Evolutionary conservation across 371 early-diverging fungal species (phyloP), one percentile per base, ranked within the genome.

Genomic region (Apophysomyces ossiformis): DNA sequence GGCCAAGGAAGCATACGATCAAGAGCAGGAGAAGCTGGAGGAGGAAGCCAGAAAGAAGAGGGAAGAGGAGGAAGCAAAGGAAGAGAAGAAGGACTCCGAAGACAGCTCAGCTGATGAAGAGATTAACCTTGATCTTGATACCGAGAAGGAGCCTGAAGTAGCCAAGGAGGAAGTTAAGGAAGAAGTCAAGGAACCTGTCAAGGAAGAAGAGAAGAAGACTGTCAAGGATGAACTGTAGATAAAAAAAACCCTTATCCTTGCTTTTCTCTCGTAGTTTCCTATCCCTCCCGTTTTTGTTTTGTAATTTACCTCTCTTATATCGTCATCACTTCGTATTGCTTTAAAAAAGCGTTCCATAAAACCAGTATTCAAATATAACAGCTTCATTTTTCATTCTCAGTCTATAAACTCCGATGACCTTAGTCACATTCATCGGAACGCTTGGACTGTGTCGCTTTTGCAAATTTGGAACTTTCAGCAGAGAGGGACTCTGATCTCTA

Each of bases 181-280:
- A 18, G 47, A 47, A 47, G n/a, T 18, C 39, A 50, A 63, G 38
- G 38, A 63, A 36, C 37, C 13, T 6, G 21, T 2, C n/a, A 63
- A 63, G 63, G 41, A 69, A 37, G 78, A 65, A 26, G 47, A 65
- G 58, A 76, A 78, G 67, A 67, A 70, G 57, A 75, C 67, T 39
- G 70, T 75, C 67, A 82, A 80, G 72, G 83, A 82, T 63, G 83
- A 82, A 72, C 73, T 82, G 73, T 82, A 82, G 69, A 75, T 61
- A 61, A 50, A 50, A 50, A n/a, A 26, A 26, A 26, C 1, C 54
- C 54, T 50, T 16, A 50, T 50, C 54, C n/a, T 47, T 50, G 54
- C 8, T 50, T 18, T 18, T 21, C 21, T 5, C 8, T 50, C 21
- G 16, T 50, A 21, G 16, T 21, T 50, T 50, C 54, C 54, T 4